Conservation (phyloP, 208 protist genomes). For the Vickermania ingenoplastis region DNA sequence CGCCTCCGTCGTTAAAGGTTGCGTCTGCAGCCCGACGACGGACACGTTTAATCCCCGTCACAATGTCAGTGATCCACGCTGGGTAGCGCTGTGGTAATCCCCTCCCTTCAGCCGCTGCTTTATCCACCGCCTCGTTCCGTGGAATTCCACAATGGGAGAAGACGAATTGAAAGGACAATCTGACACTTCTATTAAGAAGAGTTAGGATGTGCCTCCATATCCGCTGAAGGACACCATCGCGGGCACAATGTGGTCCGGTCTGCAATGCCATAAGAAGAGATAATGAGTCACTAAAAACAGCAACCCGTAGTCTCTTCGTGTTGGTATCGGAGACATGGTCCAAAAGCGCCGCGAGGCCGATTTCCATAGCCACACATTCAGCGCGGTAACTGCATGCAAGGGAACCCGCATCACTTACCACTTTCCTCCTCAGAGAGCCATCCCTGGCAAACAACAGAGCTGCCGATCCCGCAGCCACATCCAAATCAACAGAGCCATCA, state of each 20-base stretch:
- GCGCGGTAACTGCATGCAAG: slow-evolving; percentile 13
- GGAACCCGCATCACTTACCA: neutral
- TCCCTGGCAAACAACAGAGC: slow-evolving; percentile 8
- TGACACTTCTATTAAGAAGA: neutral
- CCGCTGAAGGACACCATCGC: neutral
- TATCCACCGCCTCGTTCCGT: neutral
- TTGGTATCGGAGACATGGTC: neutral
- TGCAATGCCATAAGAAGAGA: neutral
- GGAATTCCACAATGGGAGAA: neutral
- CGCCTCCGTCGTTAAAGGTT: neutral
- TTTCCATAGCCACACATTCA: slow-evolving; percentile 10
- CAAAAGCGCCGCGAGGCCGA: slow-evolving; percentile 1
- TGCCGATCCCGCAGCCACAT: slow-evolving; percentile 8
- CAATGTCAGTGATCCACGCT: slow-evolving; percentile 3
- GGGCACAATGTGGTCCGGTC: neutral
- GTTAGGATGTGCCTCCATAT: neutral
- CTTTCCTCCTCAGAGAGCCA: neutral
- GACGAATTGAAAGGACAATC: slow-evolving; percentile 1
- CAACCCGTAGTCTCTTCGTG: neutral
- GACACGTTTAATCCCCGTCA: neutral
- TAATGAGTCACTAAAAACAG: slow-evolving; percentile 1
- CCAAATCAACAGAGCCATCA: slow-evolving; percentile 10
- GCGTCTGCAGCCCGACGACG: neutral
- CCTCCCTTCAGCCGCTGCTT: neutral
- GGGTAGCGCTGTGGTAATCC: neutral